phyloP scores from a whole-genome alignment of 176 grass and related monocot species.

The Tillandsia leiboldiana region DNA sequence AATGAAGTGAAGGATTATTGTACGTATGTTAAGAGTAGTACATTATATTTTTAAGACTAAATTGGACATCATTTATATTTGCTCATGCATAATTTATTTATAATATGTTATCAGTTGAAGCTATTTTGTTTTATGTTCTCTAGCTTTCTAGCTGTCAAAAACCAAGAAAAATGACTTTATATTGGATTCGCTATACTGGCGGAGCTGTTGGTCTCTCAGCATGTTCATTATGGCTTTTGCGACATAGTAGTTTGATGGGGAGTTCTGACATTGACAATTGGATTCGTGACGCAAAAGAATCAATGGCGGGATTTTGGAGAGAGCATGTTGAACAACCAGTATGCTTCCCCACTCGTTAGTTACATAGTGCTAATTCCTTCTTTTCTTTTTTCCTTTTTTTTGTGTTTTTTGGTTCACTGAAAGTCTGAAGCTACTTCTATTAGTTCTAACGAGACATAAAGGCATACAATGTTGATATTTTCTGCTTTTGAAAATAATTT shows the following conservation, averaged over 20 bases:
- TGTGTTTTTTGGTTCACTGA: not conserved
- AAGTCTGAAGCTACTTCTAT: no score
- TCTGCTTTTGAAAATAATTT: no score
- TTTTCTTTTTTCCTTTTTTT: not conserved
- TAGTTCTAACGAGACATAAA: no score
- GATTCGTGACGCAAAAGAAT: slow-evolving; percentile 81
- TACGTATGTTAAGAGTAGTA: not conserved
- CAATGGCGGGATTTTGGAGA: slow-evolving; percentile 57
- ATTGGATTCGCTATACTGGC: slow-evolving; percentile 84
- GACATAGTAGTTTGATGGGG: slow-evolving; percentile 95
- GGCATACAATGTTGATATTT: not conserved
- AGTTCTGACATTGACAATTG: slow-evolving; percentile 91
- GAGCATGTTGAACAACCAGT: slow-evolving; percentile 77
- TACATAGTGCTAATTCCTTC: slow-evolving; percentile 1
- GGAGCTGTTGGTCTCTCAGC: slow-evolving; percentile 76
- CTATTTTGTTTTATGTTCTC: slow-evolving; percentile 12
- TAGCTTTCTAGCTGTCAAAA: slow-evolving; percentile 67
- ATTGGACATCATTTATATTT: not conserved
- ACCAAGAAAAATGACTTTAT: slow-evolving; percentile 46
- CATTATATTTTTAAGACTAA: not conserved
- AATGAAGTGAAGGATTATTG: not conserved
- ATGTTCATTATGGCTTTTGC: slow-evolving; percentile 85
- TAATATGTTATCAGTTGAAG: slow-evolving; percentile 22
- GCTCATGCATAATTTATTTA: slow-evolving; percentile 1
- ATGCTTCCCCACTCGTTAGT: slow-evolving; percentile 29